Conservation (phyloP, 2,329 filamentous ascomycete species). For the Cytospora mali region DNA sequence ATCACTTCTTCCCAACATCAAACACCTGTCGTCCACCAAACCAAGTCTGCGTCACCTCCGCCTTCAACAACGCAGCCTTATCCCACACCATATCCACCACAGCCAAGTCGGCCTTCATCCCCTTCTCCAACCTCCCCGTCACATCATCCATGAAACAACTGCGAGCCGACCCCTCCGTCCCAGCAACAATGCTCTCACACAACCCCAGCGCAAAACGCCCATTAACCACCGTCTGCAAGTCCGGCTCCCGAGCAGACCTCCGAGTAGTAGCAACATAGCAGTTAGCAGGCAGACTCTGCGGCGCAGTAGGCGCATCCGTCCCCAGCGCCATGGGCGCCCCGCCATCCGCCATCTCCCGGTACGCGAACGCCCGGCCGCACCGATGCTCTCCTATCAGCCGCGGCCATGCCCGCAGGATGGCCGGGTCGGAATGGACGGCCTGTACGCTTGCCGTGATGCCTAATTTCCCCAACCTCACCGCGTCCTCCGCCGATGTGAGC, state of each 20-base stretch:
- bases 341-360: constrained; percentile 60
- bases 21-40: constrained; percentile 50
- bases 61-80: constrained; percentile 48
- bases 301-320: constrained; percentile 62
- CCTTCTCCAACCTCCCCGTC: constrained; percentile 55
- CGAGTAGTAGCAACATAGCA: constrained; percentile 62
- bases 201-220: constrained; percentile 55
- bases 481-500: constrained; percentile 57
- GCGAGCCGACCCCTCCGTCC: constrained; percentile 58
- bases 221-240: constrained; percentile 49
- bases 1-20: constrained; percentile 8
- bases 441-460: constrained; percentile 64
- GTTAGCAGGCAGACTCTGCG: constrained; percentile 56
- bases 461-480: constrained; percentile 55
- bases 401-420: constrained; percentile 64
- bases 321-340: constrained; percentile 60
- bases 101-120: constrained; percentile 61
- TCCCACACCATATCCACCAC: constrained; percentile 55
- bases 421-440: constrained; percentile 62
- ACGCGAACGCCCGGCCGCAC: constrained; percentile 63
- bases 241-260: constrained; percentile 54
- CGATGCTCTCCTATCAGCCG: constrained; percentile 56
- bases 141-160: constrained; percentile 59
- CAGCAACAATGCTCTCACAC: constrained; percentile 56
- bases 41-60: constrained; percentile 56